Evolutionary conservation across 306 rosid genomes (phyloP), one percentile per base, ranked within the genome.

Genomic region (Malus sylvestris): DNA sequence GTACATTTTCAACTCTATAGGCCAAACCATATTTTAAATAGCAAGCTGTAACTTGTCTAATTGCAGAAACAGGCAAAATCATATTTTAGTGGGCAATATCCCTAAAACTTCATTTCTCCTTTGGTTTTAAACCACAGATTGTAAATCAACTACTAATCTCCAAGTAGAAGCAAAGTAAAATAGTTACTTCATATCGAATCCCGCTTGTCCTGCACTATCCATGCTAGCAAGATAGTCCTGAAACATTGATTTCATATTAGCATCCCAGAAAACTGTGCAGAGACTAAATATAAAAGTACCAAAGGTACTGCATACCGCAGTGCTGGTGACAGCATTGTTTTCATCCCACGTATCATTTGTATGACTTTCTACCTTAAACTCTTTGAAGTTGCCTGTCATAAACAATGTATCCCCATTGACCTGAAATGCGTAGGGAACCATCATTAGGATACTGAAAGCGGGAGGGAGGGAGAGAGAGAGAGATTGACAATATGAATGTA

Each of bases 221-320:
- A 96, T 88, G 90, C 91, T 89, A 76, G 99, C 94, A 76, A 96
- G 91, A 81, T 90, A 96, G 79, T 93, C 99, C 99, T 96, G 88
- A 83, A 87, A 77, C 61, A 85, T 38, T 80, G 42, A 65, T 79
- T 52, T 74, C 69, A 65, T 27, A 74, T 78, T 79, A 67, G 83
- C 78, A 78, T 62, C 67, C 73, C 23, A 45, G 76, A 69, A 79
- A 67, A 11, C 63, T 45, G 65, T 76, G 62, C 52, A 55, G n/a
- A 20, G 46, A 20, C 68, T 55, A 80, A 45, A 66, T 33, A 74
- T 46, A 57, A 60, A 33, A 33, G 53, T 60, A 67, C 57, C 6
- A 35, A 76, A 59, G 67, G 52, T 68, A 68, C 74, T 74, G 84
- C 97, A 25, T 91, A 96, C 99, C 10, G 98, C 98, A 13, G 99